Conservation (phyloP, 2,329 filamentous ascomycete genomes). For the Thermothelomyces thermophilus region DNA sequence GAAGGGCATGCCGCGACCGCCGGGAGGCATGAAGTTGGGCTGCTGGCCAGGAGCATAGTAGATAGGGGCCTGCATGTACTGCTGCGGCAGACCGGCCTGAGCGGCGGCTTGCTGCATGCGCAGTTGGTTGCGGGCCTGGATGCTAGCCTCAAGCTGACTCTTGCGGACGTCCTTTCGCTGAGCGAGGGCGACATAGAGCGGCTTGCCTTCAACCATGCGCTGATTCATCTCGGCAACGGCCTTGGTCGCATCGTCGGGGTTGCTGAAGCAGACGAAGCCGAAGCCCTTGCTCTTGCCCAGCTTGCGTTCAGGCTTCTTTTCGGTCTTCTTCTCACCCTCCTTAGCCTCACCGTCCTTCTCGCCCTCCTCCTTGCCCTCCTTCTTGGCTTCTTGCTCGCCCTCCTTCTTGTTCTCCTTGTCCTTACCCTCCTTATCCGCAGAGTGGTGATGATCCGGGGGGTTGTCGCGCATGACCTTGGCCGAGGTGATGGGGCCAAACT, state of each 20-base stretch:
- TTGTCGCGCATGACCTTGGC: conserved; percentile 98
- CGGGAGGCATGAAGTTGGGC: conserved; percentile 60
- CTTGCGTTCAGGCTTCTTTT: conserved; percentile 58
- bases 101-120: conserved; percentile 96
- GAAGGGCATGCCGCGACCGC: conserved; percentile 61
- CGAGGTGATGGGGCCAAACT: conserved; percentile 92
- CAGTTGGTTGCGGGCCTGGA: conserved; percentile 97
- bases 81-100: conserved; percentile 79
- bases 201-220: conserved; percentile 96
- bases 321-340: conserved; percentile 51
- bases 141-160: conserved; percentile 97
- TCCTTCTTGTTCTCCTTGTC: conserved; percentile 45
- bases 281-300: conserved; percentile 99
- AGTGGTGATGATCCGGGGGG: conserved; percentile 48
- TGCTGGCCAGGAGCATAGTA: conserved; percentile 85
- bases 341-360: conserved; percentile 43
- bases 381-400: conserved; percentile 39
- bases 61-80: conserved; percentile 83
- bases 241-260: conserved; percentile 98
- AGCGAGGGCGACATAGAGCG: conserved; percentile 92
- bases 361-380: conserved; percentile 43
- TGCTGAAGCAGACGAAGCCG: conserved; percentile 99
- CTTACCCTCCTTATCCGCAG: conserved; percentile 42
- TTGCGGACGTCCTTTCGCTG: conserved; percentile 99
- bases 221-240: conserved; percentile 99